phyloP scores from a whole-genome alignment of 2,329 filamentous ascomycete species.

The Ophiostoma quercus region DNA sequence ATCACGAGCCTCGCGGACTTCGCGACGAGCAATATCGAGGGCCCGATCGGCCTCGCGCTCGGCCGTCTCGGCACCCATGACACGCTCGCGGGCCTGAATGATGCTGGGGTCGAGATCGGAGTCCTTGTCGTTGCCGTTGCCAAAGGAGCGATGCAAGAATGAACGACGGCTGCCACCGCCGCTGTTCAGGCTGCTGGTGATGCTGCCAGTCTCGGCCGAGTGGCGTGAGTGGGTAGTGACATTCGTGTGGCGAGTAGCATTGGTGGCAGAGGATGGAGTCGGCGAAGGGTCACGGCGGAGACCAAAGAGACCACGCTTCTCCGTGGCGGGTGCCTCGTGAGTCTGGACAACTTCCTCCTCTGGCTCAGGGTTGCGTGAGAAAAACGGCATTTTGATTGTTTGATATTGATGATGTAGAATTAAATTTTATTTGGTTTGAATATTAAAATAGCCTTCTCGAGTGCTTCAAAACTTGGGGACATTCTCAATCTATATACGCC shows the following conservation, averaged over 20 bases:
- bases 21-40: conserved; percentile 49
- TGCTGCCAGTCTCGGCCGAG: background rate
- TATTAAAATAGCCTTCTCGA: too few species aligned
- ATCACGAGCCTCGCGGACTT: conserved; percentile 57
- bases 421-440: too few species aligned
- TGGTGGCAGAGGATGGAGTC: background rate
- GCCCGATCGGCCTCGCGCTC: conserved; percentile 63
- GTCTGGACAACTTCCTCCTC: background rate
- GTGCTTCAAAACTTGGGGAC: background rate
- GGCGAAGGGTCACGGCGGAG: background rate
- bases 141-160: conserved; percentile 42
- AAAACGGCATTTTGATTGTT: conserved; percentile 3
- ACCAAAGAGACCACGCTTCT: conserved; percentile 19
- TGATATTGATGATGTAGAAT: too few species aligned
- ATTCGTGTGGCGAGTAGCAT: background rate
- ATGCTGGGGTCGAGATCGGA: conserved; percentile 56
- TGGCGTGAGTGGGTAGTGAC: background rate
- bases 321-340: conserved; percentile 25
- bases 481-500: background rate
- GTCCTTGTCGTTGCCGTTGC: conserved; percentile 36
- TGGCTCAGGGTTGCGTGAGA: conserved; percentile 4
- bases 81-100: conserved; percentile 54
- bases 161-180: conserved; percentile 33
- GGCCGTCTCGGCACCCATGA: conserved; percentile 57
- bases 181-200: background rate